These are phyloP conservation scores for Colletotrichum phormii DNA, from an alignment of 2,329 filamentous ascomycete genomes.

Conservation along the genomic window DNA sequence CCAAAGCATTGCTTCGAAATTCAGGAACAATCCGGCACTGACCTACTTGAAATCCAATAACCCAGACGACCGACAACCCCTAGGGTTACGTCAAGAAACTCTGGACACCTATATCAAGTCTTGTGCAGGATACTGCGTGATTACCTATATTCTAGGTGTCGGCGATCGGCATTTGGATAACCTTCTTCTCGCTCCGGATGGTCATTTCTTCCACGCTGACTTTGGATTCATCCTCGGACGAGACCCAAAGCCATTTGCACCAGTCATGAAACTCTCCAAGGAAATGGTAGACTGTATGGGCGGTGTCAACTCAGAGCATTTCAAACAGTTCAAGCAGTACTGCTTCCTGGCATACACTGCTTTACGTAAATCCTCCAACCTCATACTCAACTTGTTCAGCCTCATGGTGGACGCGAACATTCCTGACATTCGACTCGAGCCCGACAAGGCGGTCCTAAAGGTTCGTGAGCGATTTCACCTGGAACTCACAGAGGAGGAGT, in stretches of 20 bases:
- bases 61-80: slow-evolving; percentile 82
- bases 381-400: slow-evolving; percentile 95
- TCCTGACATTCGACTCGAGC: slow-evolving; percentile 91
- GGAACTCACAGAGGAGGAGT: slow-evolving; percentile 92
- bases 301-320: slow-evolving; percentile 82
- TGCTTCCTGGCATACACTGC: slow-evolving; percentile 96
- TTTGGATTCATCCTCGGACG: slow-evolving; percentile 98
- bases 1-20: slow-evolving; percentile 85
- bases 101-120: slow-evolving; percentile 97
- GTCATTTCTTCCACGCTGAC: slow-evolving; percentile 97
- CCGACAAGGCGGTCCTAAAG: slow-evolving; percentile 93
- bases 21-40: slow-evolving; percentile 78
- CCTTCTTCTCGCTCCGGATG: slow-evolving; percentile 87
- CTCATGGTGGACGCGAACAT: slow-evolving; percentile 99
- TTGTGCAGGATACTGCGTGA: slow-evolving; percentile 97
- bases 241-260: slow-evolving; percentile 96
- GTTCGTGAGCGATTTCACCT: slow-evolving; percentile 95
- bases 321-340: slow-evolving; percentile 91
- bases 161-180: slow-evolving; percentile 97
- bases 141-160: slow-evolving; percentile 96
- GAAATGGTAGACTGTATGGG: slow-evolving; percentile 99
- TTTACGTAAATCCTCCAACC: slow-evolving; percentile 86
- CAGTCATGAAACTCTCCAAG: slow-evolving; percentile 94
- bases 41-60: slow-evolving; percentile 91
- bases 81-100: slow-evolving; percentile 90